Conservation (phyloP, 169 alveolate genomes). For the Plasmodium cynomolgi region DNA sequence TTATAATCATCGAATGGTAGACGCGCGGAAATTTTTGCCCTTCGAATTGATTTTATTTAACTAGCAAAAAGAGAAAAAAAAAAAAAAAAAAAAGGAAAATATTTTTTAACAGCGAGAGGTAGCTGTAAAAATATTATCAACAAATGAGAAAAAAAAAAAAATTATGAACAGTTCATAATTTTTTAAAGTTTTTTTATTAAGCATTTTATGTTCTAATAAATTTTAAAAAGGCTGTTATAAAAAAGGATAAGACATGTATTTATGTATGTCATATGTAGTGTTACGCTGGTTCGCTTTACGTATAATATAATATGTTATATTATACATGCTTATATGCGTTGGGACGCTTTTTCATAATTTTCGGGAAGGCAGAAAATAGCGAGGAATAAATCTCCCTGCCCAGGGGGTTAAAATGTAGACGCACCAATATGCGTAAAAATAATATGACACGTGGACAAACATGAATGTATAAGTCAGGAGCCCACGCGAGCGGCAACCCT, state of each 20-base stretch:
- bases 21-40: not conserved
- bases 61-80: not conserved
- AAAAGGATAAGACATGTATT: not conserved
- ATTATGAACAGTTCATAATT: not conserved
- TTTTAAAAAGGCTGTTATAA: not conserved
- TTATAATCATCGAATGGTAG: not conserved
- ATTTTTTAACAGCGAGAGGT: not conserved
- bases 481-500: not conserved
- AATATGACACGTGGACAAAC: not conserved
- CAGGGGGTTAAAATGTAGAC: not conserved
- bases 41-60: not conserved
- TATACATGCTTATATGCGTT: not conserved
- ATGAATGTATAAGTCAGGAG: not conserved
- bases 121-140: not conserved
- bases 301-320: not conserved
- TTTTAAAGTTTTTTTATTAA: not conserved
- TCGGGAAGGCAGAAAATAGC: not conserved
- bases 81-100: not conserved
- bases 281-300: not conserved
- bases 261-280: not conserved
- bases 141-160: not conserved
- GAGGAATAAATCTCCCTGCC: not conserved
- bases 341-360: not conserved
- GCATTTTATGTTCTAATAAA: not conserved
- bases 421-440: not conserved